These are phyloP conservation scores for Taphrina betulina DNA, from an alignment of 1,139 yeast species.

Conservation along the genomic window DNA sequence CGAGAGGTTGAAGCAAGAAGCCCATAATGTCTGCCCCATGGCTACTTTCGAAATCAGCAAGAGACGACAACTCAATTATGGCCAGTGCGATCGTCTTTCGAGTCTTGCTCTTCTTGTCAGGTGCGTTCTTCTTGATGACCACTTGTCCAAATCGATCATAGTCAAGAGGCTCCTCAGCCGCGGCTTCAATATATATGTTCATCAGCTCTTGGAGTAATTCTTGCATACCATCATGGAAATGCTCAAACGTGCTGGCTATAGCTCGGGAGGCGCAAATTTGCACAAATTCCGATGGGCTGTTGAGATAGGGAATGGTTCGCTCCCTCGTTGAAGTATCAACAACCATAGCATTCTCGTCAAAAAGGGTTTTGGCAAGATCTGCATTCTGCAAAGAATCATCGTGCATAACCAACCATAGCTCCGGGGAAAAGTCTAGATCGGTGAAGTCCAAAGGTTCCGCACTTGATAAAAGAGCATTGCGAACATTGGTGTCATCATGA, in stretches of 20 bases:
- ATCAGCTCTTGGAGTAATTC: slow-evolving; percentile 52
- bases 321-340: slow-evolving; percentile 51
- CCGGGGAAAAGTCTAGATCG: slow-evolving; percentile 56
- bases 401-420: slow-evolving; percentile 75
- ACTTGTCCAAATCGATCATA: slow-evolving; percentile 22
- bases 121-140: neutral
- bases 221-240: slow-evolving; percentile 77
- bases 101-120: neutral
- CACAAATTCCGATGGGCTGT: slow-evolving; percentile 55
- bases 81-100: slow-evolving; percentile 53
- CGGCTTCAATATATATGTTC: slow-evolving; percentile 45
- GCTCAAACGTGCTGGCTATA: slow-evolving; percentile 72
- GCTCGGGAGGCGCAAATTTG: slow-evolving; percentile 59
- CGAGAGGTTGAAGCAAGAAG: slow-evolving; percentile 46
- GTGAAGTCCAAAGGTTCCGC: slow-evolving; percentile 81
- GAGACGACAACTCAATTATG: slow-evolving; percentile 58
- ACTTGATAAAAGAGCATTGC: slow-evolving; percentile 75
- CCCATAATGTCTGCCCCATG: neutral
- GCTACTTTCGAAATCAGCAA: slow-evolving; percentile 40
- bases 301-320: slow-evolving; percentile 54
- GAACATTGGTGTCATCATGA: slow-evolving; percentile 58
- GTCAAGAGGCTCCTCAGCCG: slow-evolving; percentile 14
- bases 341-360: slow-evolving; percentile 70
- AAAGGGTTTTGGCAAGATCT: slow-evolving; percentile 72
- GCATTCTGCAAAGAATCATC: slow-evolving; percentile 67